These are phyloP conservation scores for Wickerhamiella hasegawae DNA, from an alignment of 805 yeast species.

Conservation along the genomic window DNA sequence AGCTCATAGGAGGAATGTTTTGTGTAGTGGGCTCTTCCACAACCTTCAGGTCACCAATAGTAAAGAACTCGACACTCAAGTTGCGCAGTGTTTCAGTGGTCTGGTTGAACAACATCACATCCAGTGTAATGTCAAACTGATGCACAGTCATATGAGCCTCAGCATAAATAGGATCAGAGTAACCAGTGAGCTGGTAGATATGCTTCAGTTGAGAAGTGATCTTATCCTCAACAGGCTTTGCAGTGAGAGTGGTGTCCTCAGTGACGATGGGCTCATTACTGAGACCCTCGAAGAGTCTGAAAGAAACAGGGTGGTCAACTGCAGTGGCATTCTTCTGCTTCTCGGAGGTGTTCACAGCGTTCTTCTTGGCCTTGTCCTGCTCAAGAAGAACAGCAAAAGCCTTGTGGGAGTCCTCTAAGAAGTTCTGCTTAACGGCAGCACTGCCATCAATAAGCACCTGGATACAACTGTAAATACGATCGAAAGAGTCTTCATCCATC, in stretches of 20 bases:
- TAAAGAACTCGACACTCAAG: conserved; percentile 85
- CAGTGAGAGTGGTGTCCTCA: conserved; percentile 1
- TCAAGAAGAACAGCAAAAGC: conserved; percentile 65
- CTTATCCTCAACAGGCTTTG: conserved; percentile 6
- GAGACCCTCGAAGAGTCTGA: conserved; percentile 13
- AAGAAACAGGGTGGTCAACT: conserved; percentile 13
- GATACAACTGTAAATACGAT: conserved; percentile 78
- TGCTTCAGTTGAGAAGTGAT: conserved; percentile 64
- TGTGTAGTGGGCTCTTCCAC: conserved; percentile 80
- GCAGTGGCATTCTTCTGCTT: conserved; percentile 35
- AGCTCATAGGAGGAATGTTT: conserved; percentile 94
- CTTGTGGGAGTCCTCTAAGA: conserved; percentile 71
- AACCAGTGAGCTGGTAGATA: conserved; percentile 91
- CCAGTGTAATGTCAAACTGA: conserved; percentile 89
- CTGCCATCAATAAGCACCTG: conserved; percentile 44
- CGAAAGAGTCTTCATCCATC: conserved; percentile 94
- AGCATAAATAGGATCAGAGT: conserved; percentile 94
- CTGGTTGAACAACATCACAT: conserved; percentile 87
- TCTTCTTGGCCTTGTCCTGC: conserved; percentile 22
- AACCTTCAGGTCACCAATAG: conserved; percentile 89
- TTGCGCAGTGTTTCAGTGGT: conserved; percentile 80
- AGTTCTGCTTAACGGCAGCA: conserved; percentile 41
- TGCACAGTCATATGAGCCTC: conserved; percentile 95
- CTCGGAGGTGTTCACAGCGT: conserved; percentile 23
- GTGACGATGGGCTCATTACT: not conserved